Conservation (phyloP, 768 basidiomycete species). For the Tylopilus intermedius region DNA sequence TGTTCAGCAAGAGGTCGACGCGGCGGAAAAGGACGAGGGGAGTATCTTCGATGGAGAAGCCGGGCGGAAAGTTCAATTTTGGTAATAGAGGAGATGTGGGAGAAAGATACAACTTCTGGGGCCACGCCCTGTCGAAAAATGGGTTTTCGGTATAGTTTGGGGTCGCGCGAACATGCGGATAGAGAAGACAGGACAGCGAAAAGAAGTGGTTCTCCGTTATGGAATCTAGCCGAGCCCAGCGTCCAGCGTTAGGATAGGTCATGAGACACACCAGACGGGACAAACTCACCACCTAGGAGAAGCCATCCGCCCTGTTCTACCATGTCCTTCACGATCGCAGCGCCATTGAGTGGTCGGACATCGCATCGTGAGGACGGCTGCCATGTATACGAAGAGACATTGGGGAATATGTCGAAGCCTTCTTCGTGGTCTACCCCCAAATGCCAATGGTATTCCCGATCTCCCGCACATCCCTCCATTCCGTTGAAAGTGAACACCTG, state of each 20-base stretch:
- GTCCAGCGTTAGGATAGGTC: conserved; percentile 2
- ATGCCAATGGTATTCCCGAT: conserved; percentile 62
- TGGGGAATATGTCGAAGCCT: conserved; percentile 50
- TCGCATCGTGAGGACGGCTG: conserved; percentile 42
- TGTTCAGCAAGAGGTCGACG: conserved; percentile 52
- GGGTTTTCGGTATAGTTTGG: conserved; percentile 53
- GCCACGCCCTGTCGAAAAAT: conserved; percentile 60
- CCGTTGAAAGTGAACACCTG: conserved; percentile 53
- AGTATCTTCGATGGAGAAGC: conserved; percentile 52
- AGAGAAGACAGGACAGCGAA: conserved; percentile 61
- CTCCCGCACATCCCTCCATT: conserved; percentile 57
- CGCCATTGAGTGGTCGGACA: conserved; percentile 37
- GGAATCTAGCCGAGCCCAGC: conserved; percentile 41
- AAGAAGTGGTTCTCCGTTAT: conserved; percentile 73
- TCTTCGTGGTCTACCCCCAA: conserved; percentile 47
- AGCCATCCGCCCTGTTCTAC: conserved; percentile 71
- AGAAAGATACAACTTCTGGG: conserved; percentile 59
- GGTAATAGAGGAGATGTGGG: conserved; percentile 39
- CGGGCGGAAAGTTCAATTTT: conserved; percentile 40
- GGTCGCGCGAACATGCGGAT: conserved; percentile 62
- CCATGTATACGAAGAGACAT: conserved; percentile 51
- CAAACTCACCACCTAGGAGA: conserved; percentile 51
- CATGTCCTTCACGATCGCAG: conserved; percentile 48
- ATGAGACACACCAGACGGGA: not conserved
- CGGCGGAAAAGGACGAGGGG: conserved; percentile 65